These are phyloP conservation scores for Triangularia verruculosa DNA, from an alignment of 2,329 filamentous ascomycete genomes.

Conservation along the genomic window DNA sequence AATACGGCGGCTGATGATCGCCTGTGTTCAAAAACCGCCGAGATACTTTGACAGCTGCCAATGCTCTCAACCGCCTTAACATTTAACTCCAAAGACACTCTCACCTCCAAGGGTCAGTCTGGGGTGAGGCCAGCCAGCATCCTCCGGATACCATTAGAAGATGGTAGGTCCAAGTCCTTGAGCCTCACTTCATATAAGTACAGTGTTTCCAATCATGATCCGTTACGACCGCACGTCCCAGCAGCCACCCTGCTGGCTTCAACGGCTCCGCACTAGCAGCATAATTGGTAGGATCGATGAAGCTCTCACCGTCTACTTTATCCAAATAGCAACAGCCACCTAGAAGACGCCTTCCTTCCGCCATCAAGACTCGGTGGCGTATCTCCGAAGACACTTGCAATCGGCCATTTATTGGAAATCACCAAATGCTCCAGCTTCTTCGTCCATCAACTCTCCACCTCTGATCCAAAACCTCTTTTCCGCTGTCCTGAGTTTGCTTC, in stretches of 20 bases:
- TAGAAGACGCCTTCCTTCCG: neutral
- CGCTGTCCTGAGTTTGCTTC: conserved; percentile 9
- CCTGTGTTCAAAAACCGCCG: conserved; percentile 7
- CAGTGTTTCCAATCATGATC: too few species aligned
- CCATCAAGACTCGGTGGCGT: neutral
- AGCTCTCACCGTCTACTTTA: conserved; percentile 1
- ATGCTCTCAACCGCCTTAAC: neutral
- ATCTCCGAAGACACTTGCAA: neutral
- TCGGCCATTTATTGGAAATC: conserved; percentile 3
- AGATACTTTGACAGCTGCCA: neutral
- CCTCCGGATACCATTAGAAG: neutral
- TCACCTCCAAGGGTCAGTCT: neutral
- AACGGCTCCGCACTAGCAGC: neutral
- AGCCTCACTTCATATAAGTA: neutral
- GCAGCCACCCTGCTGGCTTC: neutral
- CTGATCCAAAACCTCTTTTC: conserved; percentile 2
- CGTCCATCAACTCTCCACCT: conserved; percentile 1
- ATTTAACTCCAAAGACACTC: neutral
- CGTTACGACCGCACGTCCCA: neutral
- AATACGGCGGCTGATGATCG: conserved; percentile 18
- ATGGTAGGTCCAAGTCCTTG: neutral
- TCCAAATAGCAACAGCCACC: neutral
- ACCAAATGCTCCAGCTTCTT: neutral
- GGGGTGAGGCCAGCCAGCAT: too few species aligned
- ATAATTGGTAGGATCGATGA: conserved; percentile 2